Base-by-base conservation (phyloP, 352 stramenopile species). In the Pythium sukuiense region DNA sequence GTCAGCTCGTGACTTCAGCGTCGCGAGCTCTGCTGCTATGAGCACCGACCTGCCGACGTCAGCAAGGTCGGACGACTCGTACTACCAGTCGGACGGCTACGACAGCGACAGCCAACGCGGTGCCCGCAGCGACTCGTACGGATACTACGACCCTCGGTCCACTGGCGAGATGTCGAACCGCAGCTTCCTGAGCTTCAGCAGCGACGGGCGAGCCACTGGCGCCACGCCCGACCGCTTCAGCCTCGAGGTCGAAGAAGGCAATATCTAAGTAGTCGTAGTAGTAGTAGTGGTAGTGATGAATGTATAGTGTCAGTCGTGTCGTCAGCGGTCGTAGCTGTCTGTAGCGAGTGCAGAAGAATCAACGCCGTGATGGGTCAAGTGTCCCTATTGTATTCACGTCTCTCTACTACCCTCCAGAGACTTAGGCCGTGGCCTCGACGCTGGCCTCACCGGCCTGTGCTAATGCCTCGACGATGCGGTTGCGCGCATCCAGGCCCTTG, bases 401-500 rank as follows among this genome's bases (percentile, higher is more conserved):
- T 66, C 18, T 35, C 33, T 65, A n/a, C 14, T 24, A 24, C 20
- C 20, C 20, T 24, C 20, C 20, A 24, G 20, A 24, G n/a, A n/a
- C 50, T 54, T 71, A 61, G 48, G 54, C 24, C 63, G 60, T n/a
- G 1, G 56, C 57, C 30, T 65, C 65, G n/a, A 58, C 50, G 18
- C 64, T 65, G 14, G 75, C 68, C 30, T 64, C 62, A 16, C 59
- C 37, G 14, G 67, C 69, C 24, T 73, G 68, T 45, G 64, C 65
- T 30, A 91, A 63, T 30, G 80, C 83, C 20, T 81, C 78, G 2
- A 71, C 59, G 58, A 93, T 81, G 59, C 83, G 85, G 68, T 83
- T 74, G 60, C 81, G 79, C 3, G 83, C 81, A 48, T 69, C 63
- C 30, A 87, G 73, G 9, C 83, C 85, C 72, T 92, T 93, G 56